Conservation (phyloP, 2,329 filamentous ascomycete species). For the Trichoderma arundinaceum region DNA sequence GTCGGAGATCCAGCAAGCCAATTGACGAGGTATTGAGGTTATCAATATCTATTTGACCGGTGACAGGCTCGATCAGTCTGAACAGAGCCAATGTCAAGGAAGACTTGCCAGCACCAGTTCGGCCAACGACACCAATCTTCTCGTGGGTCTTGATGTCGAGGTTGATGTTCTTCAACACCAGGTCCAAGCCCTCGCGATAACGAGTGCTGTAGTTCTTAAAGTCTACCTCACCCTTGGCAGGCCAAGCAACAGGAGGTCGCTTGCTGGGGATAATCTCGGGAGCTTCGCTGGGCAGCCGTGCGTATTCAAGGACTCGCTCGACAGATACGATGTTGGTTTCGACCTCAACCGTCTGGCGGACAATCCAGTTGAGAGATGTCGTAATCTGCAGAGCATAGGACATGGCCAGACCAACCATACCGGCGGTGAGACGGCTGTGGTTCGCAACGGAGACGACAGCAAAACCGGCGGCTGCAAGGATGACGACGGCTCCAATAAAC, state of each 20-base stretch:
- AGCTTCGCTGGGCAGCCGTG: conserved; percentile 86
- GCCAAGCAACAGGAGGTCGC: conserved; percentile 89
- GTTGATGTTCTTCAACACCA: conserved; percentile 91
- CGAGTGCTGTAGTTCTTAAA: conserved; percentile 95
- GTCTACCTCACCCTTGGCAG: conserved; percentile 82
- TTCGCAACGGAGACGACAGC: conserved; percentile 79
- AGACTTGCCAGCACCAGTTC: conserved; percentile 95
- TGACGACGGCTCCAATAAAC: conserved; percentile 93
- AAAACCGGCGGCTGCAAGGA: conserved; percentile 83
- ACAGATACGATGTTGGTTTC: conserved; percentile 99
- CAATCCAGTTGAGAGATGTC: conserved; percentile 97
- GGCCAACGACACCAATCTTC: conserved; percentile 96
- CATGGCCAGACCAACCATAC: conserved; percentile 90
- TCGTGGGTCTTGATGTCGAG: conserved; percentile 93
- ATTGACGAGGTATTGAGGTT: conserved; percentile 87
- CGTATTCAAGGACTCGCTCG: conserved; percentile 96
- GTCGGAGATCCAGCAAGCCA: conserved; percentile 84
- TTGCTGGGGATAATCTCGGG: conserved; percentile 90
- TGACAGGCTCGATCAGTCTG: conserved; percentile 87
- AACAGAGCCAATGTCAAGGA: conserved; percentile 92
- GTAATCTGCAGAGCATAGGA: conserved; percentile 98
- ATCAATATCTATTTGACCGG: conserved; percentile 88
- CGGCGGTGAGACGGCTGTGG: conserved; percentile 67
- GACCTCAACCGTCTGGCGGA: conserved; percentile 97
- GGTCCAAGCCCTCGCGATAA: conserved; percentile 86